Evolutionary conservation across 2,329 filamentous ascomycete species (phyloP).

Genomic region (Colletotrichum australisinense): DNA sequence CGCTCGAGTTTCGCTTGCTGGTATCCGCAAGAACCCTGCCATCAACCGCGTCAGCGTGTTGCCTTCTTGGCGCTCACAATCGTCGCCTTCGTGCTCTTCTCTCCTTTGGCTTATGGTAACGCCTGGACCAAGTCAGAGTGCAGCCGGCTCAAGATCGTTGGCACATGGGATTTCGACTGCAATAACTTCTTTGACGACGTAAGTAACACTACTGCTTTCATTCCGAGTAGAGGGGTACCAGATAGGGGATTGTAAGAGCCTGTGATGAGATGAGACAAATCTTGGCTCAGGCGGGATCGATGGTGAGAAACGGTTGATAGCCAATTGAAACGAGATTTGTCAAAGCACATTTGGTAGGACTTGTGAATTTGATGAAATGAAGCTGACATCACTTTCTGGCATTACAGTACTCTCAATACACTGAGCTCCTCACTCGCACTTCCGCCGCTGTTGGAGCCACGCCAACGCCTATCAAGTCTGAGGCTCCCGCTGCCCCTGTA

Average conservation of each 20-base stretch:
- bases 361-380: neutral
- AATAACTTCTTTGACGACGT: slow-evolving; percentile 90
- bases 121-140: slow-evolving; percentile 92
- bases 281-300: neutral
- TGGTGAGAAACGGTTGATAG: slow-evolving; percentile 8
- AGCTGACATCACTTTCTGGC: slow-evolving; percentile 20
- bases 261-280: neutral
- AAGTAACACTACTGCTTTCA: slow-evolving; percentile 61
- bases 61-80: slow-evolving; percentile 80
- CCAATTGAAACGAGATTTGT: slow-evolving; percentile 28
- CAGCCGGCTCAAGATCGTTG: slow-evolving; percentile 86
- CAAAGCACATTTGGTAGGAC: neutral
- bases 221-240: slow-evolving; percentile 51
- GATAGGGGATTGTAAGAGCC: slow-evolving; percentile 36
- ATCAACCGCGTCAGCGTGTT: slow-evolving; percentile 79
- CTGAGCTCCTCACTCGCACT: slow-evolving; percentile 17
- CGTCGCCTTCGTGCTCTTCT: slow-evolving; percentile 83
- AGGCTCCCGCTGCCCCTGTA: slow-evolving; percentile 24
- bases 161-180: slow-evolving; percentile 97
- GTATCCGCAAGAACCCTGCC: slow-evolving; percentile 75
- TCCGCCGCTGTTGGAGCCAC: slow-evolving; percentile 14
- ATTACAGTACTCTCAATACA: slow-evolving; percentile 35
- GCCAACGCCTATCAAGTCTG: slow-evolving; percentile 23
- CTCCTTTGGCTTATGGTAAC: slow-evolving; percentile 93
- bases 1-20: slow-evolving; percentile 76